Base-by-base conservation (phyloP, 345 rosid species). In the Eutrema heterophyllum region DNA sequence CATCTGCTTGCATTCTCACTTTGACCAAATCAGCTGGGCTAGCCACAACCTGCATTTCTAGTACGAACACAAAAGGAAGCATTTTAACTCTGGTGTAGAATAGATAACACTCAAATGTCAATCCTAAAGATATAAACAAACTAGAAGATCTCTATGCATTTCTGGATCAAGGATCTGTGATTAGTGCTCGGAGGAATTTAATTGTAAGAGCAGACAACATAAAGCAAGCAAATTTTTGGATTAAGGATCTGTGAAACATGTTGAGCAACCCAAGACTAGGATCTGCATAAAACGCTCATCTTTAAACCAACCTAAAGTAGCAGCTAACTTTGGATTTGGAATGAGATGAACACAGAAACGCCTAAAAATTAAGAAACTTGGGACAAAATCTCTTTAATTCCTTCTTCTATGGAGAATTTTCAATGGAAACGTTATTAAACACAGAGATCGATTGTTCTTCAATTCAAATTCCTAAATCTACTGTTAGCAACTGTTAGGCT, bases 1-100 rank as follows among this genome's bases (percentile, higher is more conserved):
- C 83, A 75, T 90, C 93, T 2, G 93, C 93, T 87, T 93, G 98
- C 98, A 93, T 90, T 72, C 97, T 81, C 81, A 93, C 97, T 76
- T 93, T 93, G 7, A 87, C 87, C 64, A 93, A 89, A 86, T 93
- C 97, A 54, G 98, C 89, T 9, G 97, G 97, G 57, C 97, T 90
- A n/a, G 95, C 97, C 70, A 88, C 90, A 49, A 90, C 78, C 96
- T 93, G 86, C 68, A 81, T 51, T 67, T 78, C 90, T 87, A 84
- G 70, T 51, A 21, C 12, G 16, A 62, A 50, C 71, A 68, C 69
- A 44, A 48, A 5, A 54, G 21, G 33, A 78, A 81, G 40, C 61
- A 36, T 29, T 14, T 35, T 35, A 35, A 5, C 14, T 4, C 29
- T 15, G 45, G 40, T 3, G 43, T 49, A 8, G 33, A 12, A 21